Evolutionary conservation across 139 green algal species (phyloP), one percentile per base, ranked within the genome.

Genomic region (Gonium pectorale): DNA sequence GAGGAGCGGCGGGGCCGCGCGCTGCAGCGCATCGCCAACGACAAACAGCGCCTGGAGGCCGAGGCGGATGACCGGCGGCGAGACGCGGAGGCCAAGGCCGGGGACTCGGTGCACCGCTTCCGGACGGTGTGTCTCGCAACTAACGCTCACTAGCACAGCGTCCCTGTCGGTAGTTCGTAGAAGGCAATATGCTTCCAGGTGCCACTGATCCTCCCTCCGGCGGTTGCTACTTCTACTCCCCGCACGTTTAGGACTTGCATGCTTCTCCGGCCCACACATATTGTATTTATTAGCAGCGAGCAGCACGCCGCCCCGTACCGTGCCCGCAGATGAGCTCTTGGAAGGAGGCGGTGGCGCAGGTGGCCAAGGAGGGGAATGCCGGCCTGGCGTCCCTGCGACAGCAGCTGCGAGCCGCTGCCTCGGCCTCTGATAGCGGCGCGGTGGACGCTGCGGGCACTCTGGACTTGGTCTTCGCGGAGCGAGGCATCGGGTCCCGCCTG

Each of bases 21-120:
- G 62, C 43, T 81, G 67, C 85, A 89, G 77, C n/a, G 13, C 2
- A 49, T 81, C 5, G 56, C n/a, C 38, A 89, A 89, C 68, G 56
- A 77, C 15, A 62, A 52, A 43, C 52, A 27, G 15, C 54, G 43
- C 9, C 49, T 85, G 31, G 52, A 27, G 64, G 51, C 27, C 11
- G 24, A 51, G 21, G 60, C 44, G 33, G 62, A 59, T 9, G 63
- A 54, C 8, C 11, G 8, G 4, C 5, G 43, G 3, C 15, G 13
- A 15, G 11, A 2, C 0, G 70, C 24, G 5, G 41, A 77, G 59
- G 33, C n/a, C 43, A 59, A 44, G 33, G 81, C 41, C 0, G 11
- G 13, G 1, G 5, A 24, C 7, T 37, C 33, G 49, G 0, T 51
- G 11, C 38, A 35, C 3, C 43, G 9, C 3, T 80, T 51, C 72